phyloP scores from a whole-genome alignment of 2,329 filamentous ascomycete genomes.

The Cladophialophora bantiana region DNA sequence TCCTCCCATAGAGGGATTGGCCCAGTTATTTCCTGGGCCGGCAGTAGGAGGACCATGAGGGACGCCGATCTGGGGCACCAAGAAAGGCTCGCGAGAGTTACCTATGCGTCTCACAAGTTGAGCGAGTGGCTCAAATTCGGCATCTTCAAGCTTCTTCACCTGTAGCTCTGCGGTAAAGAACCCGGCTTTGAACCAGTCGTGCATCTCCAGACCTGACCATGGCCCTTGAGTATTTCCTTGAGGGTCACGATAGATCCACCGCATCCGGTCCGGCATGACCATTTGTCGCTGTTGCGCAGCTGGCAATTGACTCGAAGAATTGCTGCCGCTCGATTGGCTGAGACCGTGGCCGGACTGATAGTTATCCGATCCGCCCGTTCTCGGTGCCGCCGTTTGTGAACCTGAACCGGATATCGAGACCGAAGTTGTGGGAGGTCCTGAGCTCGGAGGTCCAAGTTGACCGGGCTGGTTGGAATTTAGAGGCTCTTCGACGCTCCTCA shows the following conservation, averaged over 20 bases:
- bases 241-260: constrained; percentile 97
- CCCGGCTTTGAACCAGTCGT: constrained; percentile 99
- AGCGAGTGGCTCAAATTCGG: constrained; percentile 91
- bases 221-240: constrained; percentile 91
- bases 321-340: constrained; percentile 43
- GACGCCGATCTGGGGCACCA: constrained; percentile 96
- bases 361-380: constrained; percentile 27
- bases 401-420: constrained; percentile 25
- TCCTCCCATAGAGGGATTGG: constrained; percentile 56
- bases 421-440: constrained; percentile 24
- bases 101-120: constrained; percentile 95
- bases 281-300: constrained; percentile 79
- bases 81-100: constrained; percentile 95
- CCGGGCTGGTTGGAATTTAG: constrained; percentile 11
- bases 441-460: constrained; percentile 22
- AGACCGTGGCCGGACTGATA: constrained; percentile 46
- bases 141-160: constrained; percentile 93
- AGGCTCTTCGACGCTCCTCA: constrained; percentile 34
- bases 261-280: constrained; percentile 99
- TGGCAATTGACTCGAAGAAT: constrained; percentile 63
- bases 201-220: constrained; percentile 97
- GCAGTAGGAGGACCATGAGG: constrained; percentile 72
- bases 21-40: constrained; percentile 40
- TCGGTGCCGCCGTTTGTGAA: constrained; percentile 21
- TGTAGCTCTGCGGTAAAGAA: constrained; percentile 95